Conservation (phyloP, 768 basidiomycete genomes). For the Leucocoprinus sp. region DNA sequence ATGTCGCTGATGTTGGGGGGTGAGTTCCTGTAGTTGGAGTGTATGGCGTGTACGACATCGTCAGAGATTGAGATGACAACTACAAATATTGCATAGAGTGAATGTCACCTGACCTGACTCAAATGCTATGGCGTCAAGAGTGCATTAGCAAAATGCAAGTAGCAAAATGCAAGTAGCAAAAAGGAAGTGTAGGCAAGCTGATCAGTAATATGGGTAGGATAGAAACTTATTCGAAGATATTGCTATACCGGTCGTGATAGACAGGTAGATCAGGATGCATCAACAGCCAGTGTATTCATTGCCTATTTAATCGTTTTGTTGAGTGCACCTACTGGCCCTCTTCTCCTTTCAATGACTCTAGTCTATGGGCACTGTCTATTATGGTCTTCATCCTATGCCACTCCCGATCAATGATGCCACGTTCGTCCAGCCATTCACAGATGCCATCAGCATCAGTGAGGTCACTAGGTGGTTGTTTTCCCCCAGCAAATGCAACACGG, state of each 20-base stretch:
- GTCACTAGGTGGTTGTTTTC: constrained; percentile 55
- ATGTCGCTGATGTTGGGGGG: constrained; percentile 40
- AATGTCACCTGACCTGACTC: no score
- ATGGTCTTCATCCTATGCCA: constrained; percentile 65
- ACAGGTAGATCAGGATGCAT: background rate
- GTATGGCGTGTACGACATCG: constrained; percentile 22
- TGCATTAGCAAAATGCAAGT: no score
- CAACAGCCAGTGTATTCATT: background rate
- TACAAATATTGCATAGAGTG: no score
- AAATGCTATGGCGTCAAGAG: no score
- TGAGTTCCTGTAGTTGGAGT: constrained; percentile 31
- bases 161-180: no score
- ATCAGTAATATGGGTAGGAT: no score
- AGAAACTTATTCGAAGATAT: no score
- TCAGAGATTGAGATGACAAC: background rate
- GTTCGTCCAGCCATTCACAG: constrained; percentile 73
- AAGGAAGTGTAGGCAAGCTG: no score
- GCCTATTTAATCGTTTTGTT: no score
- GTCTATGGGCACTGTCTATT: constrained; percentile 64
- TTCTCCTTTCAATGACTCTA: constrained; percentile 49
- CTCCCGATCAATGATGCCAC: constrained; percentile 56
- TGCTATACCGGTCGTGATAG: no score
- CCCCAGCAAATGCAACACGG: constrained; percentile 47
- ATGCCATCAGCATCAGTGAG: constrained; percentile 67
- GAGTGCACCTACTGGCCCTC: constrained; percentile 25